Evolutionary conservation across 345 rosid genomes (phyloP), one percentile per base, ranked within the genome.

Genomic region (Pelargonium nanum): DNA sequence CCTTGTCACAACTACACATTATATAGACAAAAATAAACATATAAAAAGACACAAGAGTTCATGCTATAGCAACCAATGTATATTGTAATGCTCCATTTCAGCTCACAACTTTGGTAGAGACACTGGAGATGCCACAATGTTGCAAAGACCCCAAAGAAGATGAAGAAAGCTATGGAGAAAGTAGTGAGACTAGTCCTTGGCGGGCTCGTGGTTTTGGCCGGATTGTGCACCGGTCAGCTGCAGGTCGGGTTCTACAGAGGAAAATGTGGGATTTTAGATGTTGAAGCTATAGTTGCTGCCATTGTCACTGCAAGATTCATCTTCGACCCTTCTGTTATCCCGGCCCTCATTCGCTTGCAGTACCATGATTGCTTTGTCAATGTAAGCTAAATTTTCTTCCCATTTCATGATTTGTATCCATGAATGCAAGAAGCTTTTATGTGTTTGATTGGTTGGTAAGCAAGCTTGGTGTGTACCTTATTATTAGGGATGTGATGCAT

Each of bases 401-500:
- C n/a, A n/a, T n/a, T n/a, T n/a, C 50, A 0, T 2, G 1, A 48
- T 9, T 48, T 9, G 2, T 3, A 9, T 48, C n/a, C 50, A 24
- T 8, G 26, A 21, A 25, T 2, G 2, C 21, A 19, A n/a, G 16
- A 19, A 2, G 24, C 22, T 6, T 7, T 58, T 5, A 6, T 20
- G 10, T 20, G 16, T 58, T 26, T 24, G 8, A 17, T 4, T 24
- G n/a, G 19, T 24, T 0, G 26, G 17, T 23, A 19, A 58, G 24
- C 7, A 0, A 24, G 21, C 34, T 24, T 2, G 26, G n/a, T 4
- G 6, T 57, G n/a, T n/a, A n/a, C n/a, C n/a, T n/a, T n/a, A n/a
- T n/a, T n/a, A n/a, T n/a, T n/a, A 76, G 83, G 81, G 83, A n/a
- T 81, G 83, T 17, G 77, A 79, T 55, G 86, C 81, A 0, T 82